Percentiles rank a stretch among this genome's conserved stretches.
Conservation (phyloP, 768 basidiomycete genomes). For the Coprinopsis cinerea region DNA sequence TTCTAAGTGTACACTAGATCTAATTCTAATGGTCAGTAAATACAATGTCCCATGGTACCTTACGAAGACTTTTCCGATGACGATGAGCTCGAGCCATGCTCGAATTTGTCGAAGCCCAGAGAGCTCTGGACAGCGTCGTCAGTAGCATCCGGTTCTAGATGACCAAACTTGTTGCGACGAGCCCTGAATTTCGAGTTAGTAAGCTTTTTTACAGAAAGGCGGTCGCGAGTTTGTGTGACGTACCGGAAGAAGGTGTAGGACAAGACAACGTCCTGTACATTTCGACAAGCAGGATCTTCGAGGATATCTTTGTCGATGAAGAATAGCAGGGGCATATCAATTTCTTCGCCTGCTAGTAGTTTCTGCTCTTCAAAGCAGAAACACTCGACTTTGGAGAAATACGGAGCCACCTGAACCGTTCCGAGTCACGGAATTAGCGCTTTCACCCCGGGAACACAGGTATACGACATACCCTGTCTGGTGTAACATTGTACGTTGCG, state of each 20-base stretch:
- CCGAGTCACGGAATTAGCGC: neutral
- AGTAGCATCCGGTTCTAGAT: slow-evolving; percentile 85
- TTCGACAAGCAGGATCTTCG: slow-evolving; percentile 84
- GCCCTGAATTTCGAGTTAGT: slow-evolving; percentile 46
- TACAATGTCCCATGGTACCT: neutral
- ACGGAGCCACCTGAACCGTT: slow-evolving; percentile 90
- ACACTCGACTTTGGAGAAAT: slow-evolving; percentile 99
- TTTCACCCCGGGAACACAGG: neutral
- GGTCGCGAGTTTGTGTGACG: slow-evolving; percentile 18
- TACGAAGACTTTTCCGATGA: slow-evolving; percentile 8
- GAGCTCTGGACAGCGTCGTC: slow-evolving; percentile 77
- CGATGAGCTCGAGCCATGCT: slow-evolving; percentile 27
- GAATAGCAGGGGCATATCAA: slow-evolving; percentile 97
- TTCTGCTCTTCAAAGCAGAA: slow-evolving; percentile 99
- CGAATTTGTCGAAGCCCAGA: slow-evolving; percentile 66
- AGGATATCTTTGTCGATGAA: slow-evolving; percentile 98
- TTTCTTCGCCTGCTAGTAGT: slow-evolving; percentile 89
- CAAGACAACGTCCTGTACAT: slow-evolving; percentile 86
- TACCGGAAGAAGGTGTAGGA: slow-evolving; percentile 98
- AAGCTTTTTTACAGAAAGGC: neutral
- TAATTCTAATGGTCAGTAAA: neutral
- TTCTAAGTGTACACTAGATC: neutral
- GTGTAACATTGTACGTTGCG: slow-evolving; percentile 98
- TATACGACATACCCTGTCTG: slow-evolving; percentile 85
- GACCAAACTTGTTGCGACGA: slow-evolving; percentile 76